Evolutionary conservation across 2,329 filamentous ascomycete species (phyloP).

Genomic region (Tolypocladium paradoxum): DNA sequence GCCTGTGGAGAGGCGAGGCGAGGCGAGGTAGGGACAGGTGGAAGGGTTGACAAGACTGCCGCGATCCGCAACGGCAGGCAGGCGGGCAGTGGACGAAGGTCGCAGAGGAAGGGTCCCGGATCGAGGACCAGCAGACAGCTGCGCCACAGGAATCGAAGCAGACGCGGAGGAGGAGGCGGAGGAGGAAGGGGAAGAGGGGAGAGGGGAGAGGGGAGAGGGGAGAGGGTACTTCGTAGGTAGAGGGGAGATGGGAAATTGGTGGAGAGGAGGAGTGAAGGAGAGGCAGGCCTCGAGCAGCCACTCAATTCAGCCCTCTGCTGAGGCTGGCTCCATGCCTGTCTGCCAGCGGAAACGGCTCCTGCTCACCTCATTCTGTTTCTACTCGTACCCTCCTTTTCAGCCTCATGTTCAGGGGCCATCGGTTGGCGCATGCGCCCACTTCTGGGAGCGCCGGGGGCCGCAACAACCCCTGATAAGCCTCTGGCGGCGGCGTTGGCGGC

Average conservation of each 20-base stretch:
- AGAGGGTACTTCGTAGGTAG: no score
- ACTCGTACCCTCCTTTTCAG: no score
- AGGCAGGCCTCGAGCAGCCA: not conserved
- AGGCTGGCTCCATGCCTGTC: no score
- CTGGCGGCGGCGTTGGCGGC: no score
- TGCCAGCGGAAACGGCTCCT: no score
- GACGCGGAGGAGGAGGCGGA: not conserved
- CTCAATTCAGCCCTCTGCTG: not conserved
- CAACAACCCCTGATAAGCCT: no score
- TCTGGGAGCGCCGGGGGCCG: no score
- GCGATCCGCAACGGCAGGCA: not conserved
- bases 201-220: not conserved
- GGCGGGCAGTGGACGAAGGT: no score
- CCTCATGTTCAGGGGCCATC: no score
- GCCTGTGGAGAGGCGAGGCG: not conserved
- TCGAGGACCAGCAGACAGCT: no score
- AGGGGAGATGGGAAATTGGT: not conserved
- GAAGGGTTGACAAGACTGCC: not conserved
- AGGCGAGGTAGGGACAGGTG: not conserved
- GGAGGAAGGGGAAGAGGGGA: not conserved
- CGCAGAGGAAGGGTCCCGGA: not conserved
- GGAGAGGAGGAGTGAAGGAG: not conserved
- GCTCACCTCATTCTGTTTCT: no score
- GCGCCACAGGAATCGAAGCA: not conserved
- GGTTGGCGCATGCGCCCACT: no score